phyloP scores from a whole-genome alignment of 148 eudicot species.

The Diospyros kaki region DNA sequence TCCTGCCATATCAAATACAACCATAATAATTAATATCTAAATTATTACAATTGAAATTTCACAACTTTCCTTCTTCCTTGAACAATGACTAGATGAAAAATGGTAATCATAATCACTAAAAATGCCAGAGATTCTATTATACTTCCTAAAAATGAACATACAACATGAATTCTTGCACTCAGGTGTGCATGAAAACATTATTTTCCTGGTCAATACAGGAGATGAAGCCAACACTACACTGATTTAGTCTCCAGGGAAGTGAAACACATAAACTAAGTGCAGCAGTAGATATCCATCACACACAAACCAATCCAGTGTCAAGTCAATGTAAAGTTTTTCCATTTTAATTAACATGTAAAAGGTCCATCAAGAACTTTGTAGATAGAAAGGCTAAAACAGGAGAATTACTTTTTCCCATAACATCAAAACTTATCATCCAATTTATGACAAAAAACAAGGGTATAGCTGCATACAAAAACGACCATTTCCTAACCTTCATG shows the following conservation, averaged over 20 bases:
- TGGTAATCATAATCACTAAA: not conserved
- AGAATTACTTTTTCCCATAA: not conserved
- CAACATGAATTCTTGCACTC: not conserved
- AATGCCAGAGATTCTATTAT: not conserved
- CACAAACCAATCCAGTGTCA: not conserved
- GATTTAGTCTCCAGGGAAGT: not conserved
- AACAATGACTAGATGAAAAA: not conserved
- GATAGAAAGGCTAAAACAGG: not conserved
- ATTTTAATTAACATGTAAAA: not conserved
- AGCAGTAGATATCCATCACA: not conserved
- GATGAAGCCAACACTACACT: not conserved
- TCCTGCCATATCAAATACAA: conserved; percentile 45
- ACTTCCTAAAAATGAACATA: not conserved
- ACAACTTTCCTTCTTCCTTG: not conserved
- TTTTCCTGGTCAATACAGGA: not conserved
- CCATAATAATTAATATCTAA: not conserved
- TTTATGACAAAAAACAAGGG: not conserved
- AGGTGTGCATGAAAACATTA: not conserved
- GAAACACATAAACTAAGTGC: not conserved
- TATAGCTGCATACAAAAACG: not conserved
- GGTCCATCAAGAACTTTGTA: not conserved
- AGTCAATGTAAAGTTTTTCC: not conserved
- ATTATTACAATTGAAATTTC: not conserved
- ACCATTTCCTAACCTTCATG: too few relatives aligned
- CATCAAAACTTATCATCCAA: not conserved